Evolutionary conservation across 352 stramenopile species (phyloP), one percentile per base, ranked within the genome.

Genomic region (Globisporangium camurandrum): DNA sequence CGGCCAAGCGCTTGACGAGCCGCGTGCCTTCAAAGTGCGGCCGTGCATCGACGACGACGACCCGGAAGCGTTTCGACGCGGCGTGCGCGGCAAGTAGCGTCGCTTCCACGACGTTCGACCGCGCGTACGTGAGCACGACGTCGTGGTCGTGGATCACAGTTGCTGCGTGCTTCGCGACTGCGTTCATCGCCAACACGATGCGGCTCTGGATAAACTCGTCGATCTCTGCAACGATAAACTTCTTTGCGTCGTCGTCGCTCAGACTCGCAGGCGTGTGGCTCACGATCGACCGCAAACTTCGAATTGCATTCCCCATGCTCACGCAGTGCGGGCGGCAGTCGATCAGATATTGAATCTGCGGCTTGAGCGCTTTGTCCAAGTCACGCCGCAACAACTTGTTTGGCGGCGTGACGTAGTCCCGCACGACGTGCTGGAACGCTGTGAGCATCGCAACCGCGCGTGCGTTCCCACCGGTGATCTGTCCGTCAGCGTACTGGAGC

Each of bases 281-380:
- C 41, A 98, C 93, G 10, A 92, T 79, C 17, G 83, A 74, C 57
- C 96, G 93, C n/a, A 98, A 52, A 20, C 74, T 72, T 27, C 76
- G 76, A 66, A 98, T 97, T 6, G 95, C 91, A 60, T 98, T 98
- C 22, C 92, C 90, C 95, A 98, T 98, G 55, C 83, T 93, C 19
- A 98, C 93, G 17, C 74, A 90, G 59, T 97, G 92, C 26, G 89
- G 88, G 27, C 93, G 80, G 66, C 93, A 98, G 59, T 97, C 71
- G 42, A 94, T 97, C 49, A 97, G 84, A 62, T 97, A 97, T 62
- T 97, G 84, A 66, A 98, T 98, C 14, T 92, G 67, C 22, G 89
- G 88, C 57, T 96, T 96, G 16, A 98, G 72, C 64, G 70, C 64
- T 61, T 93, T 89, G 61, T 95, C 84, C 47, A 97, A 54, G 37